Conservation (phyloP, 164 flowering plant species). For the Vitis rotundifolia region DNA sequence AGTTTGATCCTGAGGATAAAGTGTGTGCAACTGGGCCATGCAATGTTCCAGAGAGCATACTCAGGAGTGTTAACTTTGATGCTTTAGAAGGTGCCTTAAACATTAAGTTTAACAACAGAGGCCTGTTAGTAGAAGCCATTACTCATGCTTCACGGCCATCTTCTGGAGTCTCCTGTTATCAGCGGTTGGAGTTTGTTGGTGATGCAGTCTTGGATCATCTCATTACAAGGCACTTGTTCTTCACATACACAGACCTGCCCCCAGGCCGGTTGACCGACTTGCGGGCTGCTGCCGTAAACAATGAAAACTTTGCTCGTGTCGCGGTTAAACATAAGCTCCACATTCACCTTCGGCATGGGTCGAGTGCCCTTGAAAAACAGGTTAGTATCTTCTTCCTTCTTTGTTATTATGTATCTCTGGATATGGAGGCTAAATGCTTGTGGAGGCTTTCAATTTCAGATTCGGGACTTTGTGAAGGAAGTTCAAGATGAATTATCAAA, state of each 20-base stretch:
- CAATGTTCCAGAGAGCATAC: slow-evolving; percentile 66
- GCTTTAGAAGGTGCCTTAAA: slow-evolving; percentile 67
- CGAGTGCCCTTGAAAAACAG: slow-evolving; percentile 95
- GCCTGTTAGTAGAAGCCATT: slow-evolving; percentile 85
- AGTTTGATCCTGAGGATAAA: slow-evolving; percentile 64
- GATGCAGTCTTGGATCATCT: slow-evolving; percentile 99
- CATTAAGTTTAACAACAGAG: slow-evolving; percentile 58
- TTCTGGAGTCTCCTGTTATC: slow-evolving; percentile 95
- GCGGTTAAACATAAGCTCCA: slow-evolving; percentile 93
- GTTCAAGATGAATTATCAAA: slow-evolving; percentile 67
- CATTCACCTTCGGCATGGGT: slow-evolving; percentile 95
- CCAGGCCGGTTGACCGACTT: slow-evolving; percentile 97
- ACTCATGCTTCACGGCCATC: slow-evolving; percentile 99
- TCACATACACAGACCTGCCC: slow-evolving; percentile 88
- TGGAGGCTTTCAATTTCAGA: slow-evolving; percentile 43
- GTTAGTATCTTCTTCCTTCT: slow-evolving; percentile 27
- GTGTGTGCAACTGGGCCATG: slow-evolving; percentile 34
- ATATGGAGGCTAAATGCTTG: too few relatives aligned
- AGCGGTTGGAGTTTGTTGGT: slow-evolving; percentile 92
- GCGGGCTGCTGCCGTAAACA: slow-evolving; percentile 99
- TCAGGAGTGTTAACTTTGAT: slow-evolving; percentile 79
- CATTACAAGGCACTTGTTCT: slow-evolving; percentile 88
- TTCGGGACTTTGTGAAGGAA: slow-evolving; percentile 90
- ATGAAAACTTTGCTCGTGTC: slow-evolving; percentile 97
- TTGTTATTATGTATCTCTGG: not conserved